Percentiles rank a stretch among this genome's conserved stretches.
Evolutionary conservation across 768 basidiomycete species (phyloP).

Genomic region (Boletus barrowsii): DNA sequence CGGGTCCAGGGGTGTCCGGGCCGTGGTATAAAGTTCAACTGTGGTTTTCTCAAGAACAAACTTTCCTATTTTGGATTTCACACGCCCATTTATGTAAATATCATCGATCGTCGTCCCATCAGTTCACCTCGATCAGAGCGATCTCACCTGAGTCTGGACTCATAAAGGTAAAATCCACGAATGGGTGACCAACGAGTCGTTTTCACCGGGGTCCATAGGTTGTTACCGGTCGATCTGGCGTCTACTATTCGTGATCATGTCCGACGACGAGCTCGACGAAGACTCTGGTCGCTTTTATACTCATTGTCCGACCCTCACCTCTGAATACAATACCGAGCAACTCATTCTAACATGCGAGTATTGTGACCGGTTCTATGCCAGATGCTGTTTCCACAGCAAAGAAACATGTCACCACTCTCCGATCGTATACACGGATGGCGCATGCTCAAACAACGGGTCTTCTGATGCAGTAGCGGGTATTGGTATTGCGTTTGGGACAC

Average conservation of each 20-base stretch:
- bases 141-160: too few relatives aligned
- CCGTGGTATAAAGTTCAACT: too few relatives aligned
- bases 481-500: background rate
- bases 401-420: slow-evolving; percentile 14
- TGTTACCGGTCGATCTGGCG: background rate
- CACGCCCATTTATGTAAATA: too few relatives aligned
- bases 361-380: slow-evolving; percentile 1
- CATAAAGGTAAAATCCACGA: too few relatives aligned
- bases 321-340: background rate
- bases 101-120: too few relatives aligned
- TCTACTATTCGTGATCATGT: background rate
- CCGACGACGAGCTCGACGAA: background rate
- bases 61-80: too few relatives aligned
- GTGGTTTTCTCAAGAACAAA: too few relatives aligned
- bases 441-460: slow-evolving; percentile 30
- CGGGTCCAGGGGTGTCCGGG: too few relatives aligned
- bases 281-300: background rate
- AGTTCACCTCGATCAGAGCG: too few relatives aligned
- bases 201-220: too few relatives aligned
- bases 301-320: background rate
- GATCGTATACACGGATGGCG: slow-evolving; percentile 34
- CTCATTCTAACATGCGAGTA: slow-evolving; percentile 1
- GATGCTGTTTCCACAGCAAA: slow-evolving; percentile 2
- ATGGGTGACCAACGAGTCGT: too few relatives aligned
- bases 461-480: slow-evolving; percentile 10